These are phyloP conservation scores for Geranium rotundifolium DNA, from an alignment of 345 rosid species.

Conservation along the genomic window DNA sequence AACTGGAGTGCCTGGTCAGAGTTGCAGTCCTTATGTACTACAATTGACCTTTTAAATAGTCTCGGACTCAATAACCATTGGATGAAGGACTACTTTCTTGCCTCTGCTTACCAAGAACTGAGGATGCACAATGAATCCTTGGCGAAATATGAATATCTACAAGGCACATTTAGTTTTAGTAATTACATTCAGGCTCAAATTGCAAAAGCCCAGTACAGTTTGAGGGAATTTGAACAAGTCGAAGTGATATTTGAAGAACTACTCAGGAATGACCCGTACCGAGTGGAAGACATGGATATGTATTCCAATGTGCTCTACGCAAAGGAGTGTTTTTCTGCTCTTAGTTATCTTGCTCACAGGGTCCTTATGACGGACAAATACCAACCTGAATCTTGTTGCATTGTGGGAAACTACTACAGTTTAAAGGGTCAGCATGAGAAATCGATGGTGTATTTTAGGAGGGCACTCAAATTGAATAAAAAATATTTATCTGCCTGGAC, in stretches of 20 bases:
- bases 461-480: conserved; percentile 89
- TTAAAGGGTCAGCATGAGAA: too few relatives aligned
- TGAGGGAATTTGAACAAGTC: too few relatives aligned
- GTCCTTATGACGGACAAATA: conserved; percentile 79
- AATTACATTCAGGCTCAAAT: too few relatives aligned
- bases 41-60: conserved; percentile 54
- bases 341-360: conserved; percentile 90
- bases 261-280: conserved; percentile 65
- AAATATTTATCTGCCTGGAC: conserved; percentile 95
- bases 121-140: conserved; percentile 78
- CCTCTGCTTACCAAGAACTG: conserved; percentile 73
- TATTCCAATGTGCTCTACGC: conserved; percentile 92
- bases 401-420: conserved; percentile 90
- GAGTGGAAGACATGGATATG: conserved; percentile 96
- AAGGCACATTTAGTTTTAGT: too few relatives aligned
- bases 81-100: conserved; percentile 98
- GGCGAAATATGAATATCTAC: too few relatives aligned
- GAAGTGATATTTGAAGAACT: too few relatives aligned
- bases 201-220: too few relatives aligned
- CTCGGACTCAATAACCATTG: conserved; percentile 76
- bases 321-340: conserved; percentile 76
- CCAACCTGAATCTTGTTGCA: conserved; percentile 94
- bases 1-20: conserved; percentile 99
- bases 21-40: conserved; percentile 70
- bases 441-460: conserved; percentile 78